Percentiles rank a stretch among this genome's conserved stretches.
phyloP scores from a whole-genome alignment of 768 basidiomycete species.

The Phanerodontia chrysosporium region DNA sequence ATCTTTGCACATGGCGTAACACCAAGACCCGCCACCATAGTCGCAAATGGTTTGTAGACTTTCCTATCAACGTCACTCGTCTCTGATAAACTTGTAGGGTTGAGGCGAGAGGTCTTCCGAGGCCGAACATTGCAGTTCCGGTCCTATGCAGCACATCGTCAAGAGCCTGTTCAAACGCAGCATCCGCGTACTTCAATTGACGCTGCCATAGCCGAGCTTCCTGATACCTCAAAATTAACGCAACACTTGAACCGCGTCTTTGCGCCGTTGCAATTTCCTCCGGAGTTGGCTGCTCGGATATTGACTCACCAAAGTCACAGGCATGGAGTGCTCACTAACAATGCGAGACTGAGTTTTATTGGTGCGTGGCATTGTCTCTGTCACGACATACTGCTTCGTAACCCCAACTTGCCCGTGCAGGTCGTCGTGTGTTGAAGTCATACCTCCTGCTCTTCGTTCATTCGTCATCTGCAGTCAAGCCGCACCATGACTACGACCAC shows the following conservation, averaged over 20 bases:
- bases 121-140: slow-evolving; percentile 1
- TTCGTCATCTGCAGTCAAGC: slow-evolving; percentile 40
- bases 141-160: slow-evolving; percentile 2
- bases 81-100: neutral
- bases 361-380: slow-evolving; percentile 45
- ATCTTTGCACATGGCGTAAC: neutral
- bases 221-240: slow-evolving; percentile 25
- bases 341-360: slow-evolving; percentile 66
- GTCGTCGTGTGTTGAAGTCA: slow-evolving; percentile 72
- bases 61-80: neutral
- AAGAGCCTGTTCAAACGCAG: neutral
- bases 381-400: neutral
- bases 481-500: slow-evolving; percentile 52
- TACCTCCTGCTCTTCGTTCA: slow-evolving; percentile 68
- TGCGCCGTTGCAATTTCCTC: slow-evolving; percentile 62
- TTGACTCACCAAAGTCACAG: slow-evolving; percentile 78
- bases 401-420: slow-evolving; percentile 30
- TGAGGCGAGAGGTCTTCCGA: slow-evolving; percentile 3
- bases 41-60: neutral
- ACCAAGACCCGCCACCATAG: neutral
- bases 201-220: neutral
- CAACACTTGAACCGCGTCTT: slow-evolving; percentile 64
- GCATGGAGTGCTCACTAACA: slow-evolving; percentile 62
- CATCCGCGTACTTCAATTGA: neutral
- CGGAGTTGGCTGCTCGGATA: slow-evolving; percentile 65